Base-by-base conservation (phyloP, 2,329 filamentous ascomycete genomes). In the Raffaelea arxii region DNA sequence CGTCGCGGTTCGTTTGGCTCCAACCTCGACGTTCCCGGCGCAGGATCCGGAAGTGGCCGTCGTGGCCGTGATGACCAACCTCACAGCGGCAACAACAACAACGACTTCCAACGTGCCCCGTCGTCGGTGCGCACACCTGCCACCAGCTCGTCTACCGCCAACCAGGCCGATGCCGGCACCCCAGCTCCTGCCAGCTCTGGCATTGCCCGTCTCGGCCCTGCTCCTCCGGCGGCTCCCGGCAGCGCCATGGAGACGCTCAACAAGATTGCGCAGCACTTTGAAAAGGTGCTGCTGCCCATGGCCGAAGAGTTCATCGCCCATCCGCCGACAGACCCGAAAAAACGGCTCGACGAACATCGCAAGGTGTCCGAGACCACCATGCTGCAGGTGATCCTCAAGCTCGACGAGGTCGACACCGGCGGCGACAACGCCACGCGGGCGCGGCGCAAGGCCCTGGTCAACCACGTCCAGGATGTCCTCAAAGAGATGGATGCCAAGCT, bases 281-380 rank as follows among this genome's bases (percentile, higher is more conserved):
- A 75, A 39, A 70, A 67, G 24, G 74, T 79, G 46, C 75, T 85
- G 52, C 63, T 82, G n/a, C 84, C 84, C 1, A 60, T 82, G 6
- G 86, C 80, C 55, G 63, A 73, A 4, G 64, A 79, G 22, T 91
- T 79, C 59, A 72, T 75, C 19, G 67, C 65, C 6, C 67, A 72
- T 9, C 82, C 86, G 11, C 86, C 86, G 0, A 59, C 64, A 4
- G 83, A 88, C 44, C 58, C 66, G 35, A 80, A 82, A 61, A 87
- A 84, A 69, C 70, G 77, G 43, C 74, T 76, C 14, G 85, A 88
- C 27, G 84, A 90, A 58, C 82, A 91, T 60, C 80, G 83, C 60
- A 82, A 77, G 59, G 62, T 92, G 18, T 81, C 78, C 4, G 86
- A 92, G 68, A 86, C 82, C 4, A 75, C 89, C 35, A 70, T 92